A percentile compares a stretch with the other conserved stretches of the same genome.
Conservation (phyloP, 805 yeast species). For the Ogataea ramenticola region DNA sequence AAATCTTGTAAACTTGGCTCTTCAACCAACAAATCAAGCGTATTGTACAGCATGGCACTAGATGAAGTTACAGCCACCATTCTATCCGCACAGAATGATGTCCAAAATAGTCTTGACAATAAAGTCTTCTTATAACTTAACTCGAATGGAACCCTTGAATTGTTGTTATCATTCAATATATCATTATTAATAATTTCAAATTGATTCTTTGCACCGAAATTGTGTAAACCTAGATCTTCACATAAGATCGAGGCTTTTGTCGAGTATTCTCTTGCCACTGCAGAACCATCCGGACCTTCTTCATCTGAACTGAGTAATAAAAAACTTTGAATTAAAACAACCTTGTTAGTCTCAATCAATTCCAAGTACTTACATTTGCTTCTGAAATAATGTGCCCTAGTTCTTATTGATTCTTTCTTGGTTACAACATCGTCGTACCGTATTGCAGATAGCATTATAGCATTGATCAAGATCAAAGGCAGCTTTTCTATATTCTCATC, state of each 20-base stretch:
- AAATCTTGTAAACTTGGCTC: constrained; percentile 16
- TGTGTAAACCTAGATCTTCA: constrained; percentile 23
- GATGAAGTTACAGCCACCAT: constrained; percentile 21
- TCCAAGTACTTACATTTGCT: constrained; percentile 20
- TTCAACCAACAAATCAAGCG: constrained; percentile 18
- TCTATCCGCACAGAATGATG: constrained; percentile 23
- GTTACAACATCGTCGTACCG: constrained; percentile 13
- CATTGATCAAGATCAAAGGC: constrained; percentile 23
- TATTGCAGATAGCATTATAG: constrained; percentile 19
- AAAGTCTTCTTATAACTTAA: constrained; percentile 15
- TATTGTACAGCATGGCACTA: constrained; percentile 19
- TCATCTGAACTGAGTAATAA: constrained; percentile 22
- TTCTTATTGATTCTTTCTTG: constrained; percentile 9
- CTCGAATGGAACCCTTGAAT: constrained; percentile 5
- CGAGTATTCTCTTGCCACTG: constrained; percentile 17
- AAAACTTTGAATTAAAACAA: constrained; percentile 22
- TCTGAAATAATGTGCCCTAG: constrained; percentile 15
- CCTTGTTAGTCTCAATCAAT: constrained; percentile 19
- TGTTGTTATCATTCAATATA: neutral
- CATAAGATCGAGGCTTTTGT: constrained; percentile 19
- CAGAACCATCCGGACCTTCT: constrained; percentile 24
- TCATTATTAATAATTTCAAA: neutral
- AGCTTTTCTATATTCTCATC: constrained; percentile 4
- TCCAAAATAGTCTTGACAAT: constrained; percentile 23
- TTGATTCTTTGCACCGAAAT: constrained; percentile 18